phyloP scores from a whole-genome alignment of 306 rosid species.

The Acacia crassicarpa region DNA sequence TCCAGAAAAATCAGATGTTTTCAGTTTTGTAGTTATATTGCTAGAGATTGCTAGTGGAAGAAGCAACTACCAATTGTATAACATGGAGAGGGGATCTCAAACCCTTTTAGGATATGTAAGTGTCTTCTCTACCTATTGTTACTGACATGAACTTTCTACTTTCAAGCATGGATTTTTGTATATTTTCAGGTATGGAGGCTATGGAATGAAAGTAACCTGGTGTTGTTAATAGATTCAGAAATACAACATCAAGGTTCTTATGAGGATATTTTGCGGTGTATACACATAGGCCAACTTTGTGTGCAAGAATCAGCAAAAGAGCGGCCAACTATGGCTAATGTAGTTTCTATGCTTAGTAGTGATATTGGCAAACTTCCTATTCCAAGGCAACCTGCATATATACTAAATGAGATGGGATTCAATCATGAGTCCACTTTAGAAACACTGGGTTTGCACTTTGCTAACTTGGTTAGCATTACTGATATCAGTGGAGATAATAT shows the following conservation, averaged over 20 bases:
- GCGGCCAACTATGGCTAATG: neutral
- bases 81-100: neutral
- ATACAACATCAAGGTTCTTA: neutral
- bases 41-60: slow-evolving; percentile 15
- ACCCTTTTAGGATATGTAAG: slow-evolving; percentile 17
- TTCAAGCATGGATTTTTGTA: neutral
- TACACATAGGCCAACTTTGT: neutral
- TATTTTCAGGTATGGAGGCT: neutral
- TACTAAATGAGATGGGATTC: neutral
- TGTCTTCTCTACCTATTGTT: neutral
- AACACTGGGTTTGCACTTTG: neutral
- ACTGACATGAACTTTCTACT: neutral
- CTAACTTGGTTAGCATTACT: neutral
- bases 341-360: neutral
- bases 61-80: neutral
- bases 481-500: neutral
- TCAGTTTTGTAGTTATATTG: slow-evolving; percentile 2
- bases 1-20: neutral
- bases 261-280: neutral
- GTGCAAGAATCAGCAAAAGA: neutral
- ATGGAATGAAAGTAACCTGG: neutral
- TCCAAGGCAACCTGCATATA: slow-evolving; percentile 7
- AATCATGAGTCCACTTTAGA: neutral
- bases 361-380: neutral
- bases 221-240: neutral